A percentile compares a stretch with the other conserved stretches of the same genome.
These are phyloP conservation scores for Kodamaea alishanica DNA, from an alignment of 1,139 yeast genomes.

Conservation along the genomic window DNA sequence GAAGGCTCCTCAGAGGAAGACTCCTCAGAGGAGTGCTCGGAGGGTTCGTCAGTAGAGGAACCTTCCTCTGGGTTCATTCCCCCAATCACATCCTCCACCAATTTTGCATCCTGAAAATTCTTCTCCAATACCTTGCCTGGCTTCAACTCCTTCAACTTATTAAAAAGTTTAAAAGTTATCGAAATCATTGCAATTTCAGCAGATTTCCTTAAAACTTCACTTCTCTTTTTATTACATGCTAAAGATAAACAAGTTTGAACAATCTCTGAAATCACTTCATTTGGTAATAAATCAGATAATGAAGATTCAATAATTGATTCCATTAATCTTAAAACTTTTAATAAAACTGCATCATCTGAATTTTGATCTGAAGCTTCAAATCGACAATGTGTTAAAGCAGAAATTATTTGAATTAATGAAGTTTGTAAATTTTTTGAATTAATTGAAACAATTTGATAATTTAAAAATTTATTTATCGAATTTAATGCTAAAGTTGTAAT, in stretches of 20 bases:
- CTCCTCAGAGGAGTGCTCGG: too few species aligned
- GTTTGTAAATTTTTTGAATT: slow-evolving; percentile 44
- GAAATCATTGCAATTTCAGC: slow-evolving; percentile 83
- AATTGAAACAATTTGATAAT: slow-evolving; percentile 53
- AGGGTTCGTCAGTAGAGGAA: slow-evolving; percentile 1
- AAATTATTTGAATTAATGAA: slow-evolving; percentile 57
- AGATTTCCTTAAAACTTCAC: slow-evolving; percentile 82
- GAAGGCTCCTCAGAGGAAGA: too few species aligned
- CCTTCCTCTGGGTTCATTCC: slow-evolving; percentile 25
- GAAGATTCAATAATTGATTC: slow-evolving; percentile 67
- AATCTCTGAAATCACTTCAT: slow-evolving; percentile 83
- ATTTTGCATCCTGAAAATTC: slow-evolving; percentile 31
- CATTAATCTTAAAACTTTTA: slow-evolving; percentile 74
- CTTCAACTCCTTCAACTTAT: slow-evolving; percentile 53
- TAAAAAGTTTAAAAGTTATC: slow-evolving; percentile 67
- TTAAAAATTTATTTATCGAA: slow-evolving; percentile 68
- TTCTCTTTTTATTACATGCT: slow-evolving; percentile 89
- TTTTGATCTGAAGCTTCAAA: slow-evolving; percentile 94
- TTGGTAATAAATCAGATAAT: slow-evolving; percentile 62
- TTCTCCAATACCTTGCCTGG: slow-evolving; percentile 43
- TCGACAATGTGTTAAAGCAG: slow-evolving; percentile 88
- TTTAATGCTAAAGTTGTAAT: slow-evolving; percentile 80
- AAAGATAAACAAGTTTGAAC: slow-evolving; percentile 87
- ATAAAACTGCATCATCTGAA: slow-evolving; percentile 86
- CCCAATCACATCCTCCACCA: slow-evolving; percentile 43